Base-by-base conservation (phyloP, 2,329 filamentous ascomycete species). In the Geosmithia flava region DNA sequence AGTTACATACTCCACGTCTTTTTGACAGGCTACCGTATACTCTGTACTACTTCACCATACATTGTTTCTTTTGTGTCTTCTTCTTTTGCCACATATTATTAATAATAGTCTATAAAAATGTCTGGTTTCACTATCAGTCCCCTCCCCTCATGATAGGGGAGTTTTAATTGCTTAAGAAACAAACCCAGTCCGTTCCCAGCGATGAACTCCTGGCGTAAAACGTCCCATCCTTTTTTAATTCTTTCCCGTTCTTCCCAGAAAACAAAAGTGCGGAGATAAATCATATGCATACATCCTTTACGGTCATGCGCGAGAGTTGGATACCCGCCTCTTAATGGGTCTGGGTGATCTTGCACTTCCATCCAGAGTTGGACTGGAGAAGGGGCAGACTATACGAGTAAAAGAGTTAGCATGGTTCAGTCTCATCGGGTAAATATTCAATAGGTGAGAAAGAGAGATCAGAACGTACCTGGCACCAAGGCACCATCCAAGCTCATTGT, bases 401-500 rank as follows among this genome's bases (percentile, higher is more conserved):
- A 37, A 37, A 27, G 8, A 27, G 23, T 27, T 27, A 27, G 23
- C 23, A 27, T 27, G 23, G 4, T 27, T 27, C 23, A 4, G 8
- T 8, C 8, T n/a, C n/a, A n/a, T n/a, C n/a, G n/a, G n/a, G n/a
- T n/a, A n/a, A n/a, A n/a, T 11, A 48, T 60, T 51, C 17, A 2
- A 48, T 42, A 11, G 20, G 45, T 27, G 27, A 16, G 20, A 19
- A 47, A 5, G 27, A n/a, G 33, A 37, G 49, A 13, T 7, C 40
- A 10, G 48, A 20, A 60, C 83, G 70, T 72, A 93, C 87, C 88
- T 95, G 54, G 93, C 93, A 65, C 93, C 93, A 60, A 98, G 74
- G 70, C 91, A 97, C 93, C 93, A 98, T 40, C 93, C 93, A 58
- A 98, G 70, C 71, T 98, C 94, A 65, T 96, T 96, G 49, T 82